Evolutionary conservation across 1,139 yeast genomes (phyloP).

Genomic region (Candida dubliniensis): DNA sequence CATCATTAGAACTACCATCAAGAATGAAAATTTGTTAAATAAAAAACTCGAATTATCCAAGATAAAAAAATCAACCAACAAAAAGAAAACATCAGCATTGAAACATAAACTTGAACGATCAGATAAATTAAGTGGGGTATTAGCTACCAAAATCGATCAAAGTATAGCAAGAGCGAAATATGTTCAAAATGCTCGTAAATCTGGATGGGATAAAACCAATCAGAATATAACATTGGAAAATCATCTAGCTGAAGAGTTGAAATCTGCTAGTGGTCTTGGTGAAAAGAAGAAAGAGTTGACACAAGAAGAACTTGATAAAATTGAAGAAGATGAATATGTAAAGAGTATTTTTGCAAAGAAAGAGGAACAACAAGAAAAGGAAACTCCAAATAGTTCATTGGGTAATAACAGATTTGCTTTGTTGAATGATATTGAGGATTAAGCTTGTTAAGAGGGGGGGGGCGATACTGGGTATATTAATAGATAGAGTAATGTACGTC

Average conservation of each 20-base stretch:
- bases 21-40: constrained; percentile 61
- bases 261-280: constrained; percentile 1
- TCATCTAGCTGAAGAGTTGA: constrained; percentile 13
- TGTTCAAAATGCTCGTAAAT: constrained; percentile 61
- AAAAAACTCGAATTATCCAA: constrained; percentile 52
- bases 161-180: constrained; percentile 63
- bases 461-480: neutral
- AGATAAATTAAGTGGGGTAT: constrained; percentile 52
- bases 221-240: constrained; percentile 38
- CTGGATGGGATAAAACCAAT: constrained; percentile 74
- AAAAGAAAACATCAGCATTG: constrained; percentile 34
- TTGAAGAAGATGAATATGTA: constrained; percentile 40
- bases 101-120: constrained; percentile 50
- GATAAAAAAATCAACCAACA: constrained; percentile 30
- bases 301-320: constrained; percentile 24
- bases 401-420: constrained; percentile 46
- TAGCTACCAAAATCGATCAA: constrained; percentile 61
- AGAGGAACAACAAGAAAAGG: constrained; percentile 23
- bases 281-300: constrained; percentile 9
- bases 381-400: constrained; percentile 11
- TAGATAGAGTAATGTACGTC: no score
- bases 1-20: constrained; percentile 66
- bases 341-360: constrained; percentile 33
- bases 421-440: constrained; percentile 55
- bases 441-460: constrained; percentile 3